phyloP scores from a whole-genome alignment of 169 alveolate species.

The Plasmodium reichenowi region DNA sequence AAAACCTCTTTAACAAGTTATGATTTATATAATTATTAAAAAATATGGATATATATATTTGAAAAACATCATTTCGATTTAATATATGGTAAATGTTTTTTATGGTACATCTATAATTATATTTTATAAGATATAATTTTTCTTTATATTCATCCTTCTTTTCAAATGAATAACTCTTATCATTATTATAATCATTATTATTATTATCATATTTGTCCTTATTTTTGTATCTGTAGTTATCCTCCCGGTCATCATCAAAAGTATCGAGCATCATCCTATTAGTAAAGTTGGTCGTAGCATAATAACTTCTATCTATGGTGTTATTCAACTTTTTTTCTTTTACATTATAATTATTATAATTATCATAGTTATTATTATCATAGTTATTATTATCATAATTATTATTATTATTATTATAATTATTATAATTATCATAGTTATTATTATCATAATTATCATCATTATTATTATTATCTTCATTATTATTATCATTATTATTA shows the following conservation, averaged over 20 bases:
- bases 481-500: constrained; percentile 17
- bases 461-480: constrained; percentile 14
- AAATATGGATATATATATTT: constrained; percentile 54
- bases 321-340: neutral
- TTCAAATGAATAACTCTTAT: neutral
- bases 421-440: constrained; percentile 1
- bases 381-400: constrained; percentile 18
- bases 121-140: constrained; percentile 20
- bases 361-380: constrained; percentile 16
- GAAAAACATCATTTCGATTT: constrained; percentile 32
- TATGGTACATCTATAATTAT: constrained; percentile 20
- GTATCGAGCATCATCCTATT: constrained; percentile 41
- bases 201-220: neutral
- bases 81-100: constrained; percentile 24
- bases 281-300: constrained; percentile 35
- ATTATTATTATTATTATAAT: constrained; percentile 17
- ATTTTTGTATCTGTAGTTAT: neutral
- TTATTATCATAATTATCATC: neutral
- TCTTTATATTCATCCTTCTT: neutral
- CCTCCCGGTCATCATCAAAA: constrained; percentile 19
- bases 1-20: constrained; percentile 41
- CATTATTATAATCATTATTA: neutral
- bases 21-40: constrained; percentile 39
- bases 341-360: constrained; percentile 2
- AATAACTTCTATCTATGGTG: constrained; percentile 19